Evolutionary conservation across 139 green algal genomes (phyloP).

Genomic region (Coelastrella sp.): DNA sequence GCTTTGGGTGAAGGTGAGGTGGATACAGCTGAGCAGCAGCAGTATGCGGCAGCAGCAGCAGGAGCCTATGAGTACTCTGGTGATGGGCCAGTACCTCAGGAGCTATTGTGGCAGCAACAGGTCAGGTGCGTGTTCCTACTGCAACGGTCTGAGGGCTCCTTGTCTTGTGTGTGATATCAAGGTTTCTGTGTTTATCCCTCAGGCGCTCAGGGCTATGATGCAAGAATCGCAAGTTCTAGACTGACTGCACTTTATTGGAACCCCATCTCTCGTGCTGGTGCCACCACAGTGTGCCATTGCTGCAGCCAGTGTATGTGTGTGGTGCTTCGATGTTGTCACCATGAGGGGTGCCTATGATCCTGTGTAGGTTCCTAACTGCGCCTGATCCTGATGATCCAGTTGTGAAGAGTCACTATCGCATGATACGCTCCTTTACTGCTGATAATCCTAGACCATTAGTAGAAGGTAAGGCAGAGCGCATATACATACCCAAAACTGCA

Average conservation of each 20-base stretch:
- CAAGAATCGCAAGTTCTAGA: too few species aligned
- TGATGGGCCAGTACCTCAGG: conserved; percentile 9
- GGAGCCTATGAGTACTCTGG: background rate
- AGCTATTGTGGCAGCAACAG: conserved; percentile 19
- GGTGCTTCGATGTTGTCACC: background rate
- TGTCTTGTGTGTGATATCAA: too few species aligned
- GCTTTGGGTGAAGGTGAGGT: conserved; percentile 35
- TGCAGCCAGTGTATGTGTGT: conserved; percentile 12
- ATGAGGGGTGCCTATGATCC: background rate
- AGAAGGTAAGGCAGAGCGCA: conserved; percentile 20
- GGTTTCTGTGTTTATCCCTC: too few species aligned
- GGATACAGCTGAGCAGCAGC: conserved; percentile 38
- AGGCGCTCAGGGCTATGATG: too few species aligned
- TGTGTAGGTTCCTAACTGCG: conserved; percentile 30
- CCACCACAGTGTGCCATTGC: too few species aligned
- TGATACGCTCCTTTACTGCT: conserved; percentile 54
- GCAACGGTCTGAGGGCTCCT: too few species aligned
- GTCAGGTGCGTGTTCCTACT: too few species aligned
- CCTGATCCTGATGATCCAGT: conserved; percentile 54
- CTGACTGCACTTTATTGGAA: too few species aligned
- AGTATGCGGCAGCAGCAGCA: conserved; percentile 35
- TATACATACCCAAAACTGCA: too few species aligned
- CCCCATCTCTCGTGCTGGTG: too few species aligned
- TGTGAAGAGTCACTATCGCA: conserved; percentile 58
- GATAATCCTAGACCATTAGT: conserved; percentile 61